Conservation (phyloP, 345 rosid genomes). For the Gossypium thurberi region DNA sequence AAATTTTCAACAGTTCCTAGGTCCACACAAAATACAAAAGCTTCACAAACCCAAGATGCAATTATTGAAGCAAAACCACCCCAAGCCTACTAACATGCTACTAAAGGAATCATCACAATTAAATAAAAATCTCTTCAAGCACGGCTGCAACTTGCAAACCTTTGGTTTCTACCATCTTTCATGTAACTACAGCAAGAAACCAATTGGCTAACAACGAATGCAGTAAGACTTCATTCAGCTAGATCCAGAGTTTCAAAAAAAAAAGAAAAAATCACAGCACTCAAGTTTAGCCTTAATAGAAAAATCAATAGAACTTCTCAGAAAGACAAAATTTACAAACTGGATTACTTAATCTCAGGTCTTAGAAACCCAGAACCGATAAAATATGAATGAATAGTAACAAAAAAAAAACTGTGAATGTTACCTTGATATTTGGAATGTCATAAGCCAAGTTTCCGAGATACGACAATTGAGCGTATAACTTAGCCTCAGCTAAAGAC, state of each 20-base stretch:
- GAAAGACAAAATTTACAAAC: background rate
- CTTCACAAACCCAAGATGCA: background rate
- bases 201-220: background rate
- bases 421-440: conserved; percentile 67
- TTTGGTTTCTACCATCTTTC: background rate
- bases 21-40: background rate
- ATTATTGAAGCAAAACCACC: background rate
- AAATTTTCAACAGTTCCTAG: background rate
- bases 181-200: background rate
- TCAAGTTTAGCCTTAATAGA: background rate
- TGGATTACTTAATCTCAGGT: background rate
- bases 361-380: background rate
- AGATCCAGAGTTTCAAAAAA: background rate
- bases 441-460: conserved; percentile 75
- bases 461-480: conserved; percentile 74
- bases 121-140: background rate
- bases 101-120: background rate
- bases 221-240: background rate
- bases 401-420: background rate
- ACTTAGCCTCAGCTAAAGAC: conserved; percentile 58
- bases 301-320: background rate
- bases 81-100: background rate
- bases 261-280: background rate
- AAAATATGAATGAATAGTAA: no score
- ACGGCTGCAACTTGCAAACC: background rate